Evolutionary conservation across 176 grass and related monocot species (phyloP), one percentile per base, ranked within the genome.

Genomic region (Canna indica): DNA sequence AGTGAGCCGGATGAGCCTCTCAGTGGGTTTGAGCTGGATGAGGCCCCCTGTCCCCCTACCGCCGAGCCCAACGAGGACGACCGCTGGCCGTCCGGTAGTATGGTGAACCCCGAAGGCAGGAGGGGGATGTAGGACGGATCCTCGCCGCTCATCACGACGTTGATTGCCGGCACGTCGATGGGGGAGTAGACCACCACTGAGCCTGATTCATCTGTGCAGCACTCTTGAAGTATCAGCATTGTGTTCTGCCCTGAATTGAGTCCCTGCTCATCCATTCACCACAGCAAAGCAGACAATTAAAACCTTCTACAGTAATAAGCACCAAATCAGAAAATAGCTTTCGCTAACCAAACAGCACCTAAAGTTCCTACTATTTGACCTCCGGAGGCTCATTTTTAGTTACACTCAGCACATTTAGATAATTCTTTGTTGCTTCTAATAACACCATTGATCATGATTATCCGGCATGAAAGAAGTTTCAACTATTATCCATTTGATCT

Each of bases 201-300:
- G 2, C 84, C 90, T 8, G 82, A 86, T 69, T 82, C 73, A 34
- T 99, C 95, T 11, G 86, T 93, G 84, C 80, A 88, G 86, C 86
- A 90, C 90, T 99, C 95, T 80, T 99, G 95, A 4, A 99, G 80
- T 75, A 94, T 90, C 72, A 99, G 84, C 84, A 85, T 94, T 82
- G 26, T 83, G 71, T 85, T 90, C 75, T 90, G 86, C 75, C 74
- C 87, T 20, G 84, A 16, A 50, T 84, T 84, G 36, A 88, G 47
- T 1, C 82, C 82, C 94, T 99, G 57, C 53, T n/a, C 29, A 48
- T 52, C 25, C 30, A 70, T 27, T 39, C 59, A 47, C 9, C 27
- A 29, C 25, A 44, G n/a, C n/a, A 47, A 68, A 2, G 15, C 9
- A 9, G 10, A 67, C 24, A 11, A 59, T 25, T 60, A 22, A 56